A percentile compares a stretch with the other conserved stretches of the same genome.
phyloP scores from a whole-genome alignment of 1,139 yeast genomes.

The Scheffersomyces lignicola region DNA sequence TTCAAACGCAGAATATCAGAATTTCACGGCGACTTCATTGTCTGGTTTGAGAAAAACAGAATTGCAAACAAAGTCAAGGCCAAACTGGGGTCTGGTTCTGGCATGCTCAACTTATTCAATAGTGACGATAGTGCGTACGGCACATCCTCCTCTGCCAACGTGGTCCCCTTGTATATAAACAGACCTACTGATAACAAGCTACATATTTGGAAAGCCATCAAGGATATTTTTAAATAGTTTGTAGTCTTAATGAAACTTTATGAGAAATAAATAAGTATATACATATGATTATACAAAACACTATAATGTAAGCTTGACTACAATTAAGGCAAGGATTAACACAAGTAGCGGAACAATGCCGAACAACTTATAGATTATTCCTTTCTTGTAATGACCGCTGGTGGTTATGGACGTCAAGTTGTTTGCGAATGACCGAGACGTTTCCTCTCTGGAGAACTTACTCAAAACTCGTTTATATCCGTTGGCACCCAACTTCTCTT shows the following conservation, averaged over 20 bases:
- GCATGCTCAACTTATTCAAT: slow-evolving; percentile 11
- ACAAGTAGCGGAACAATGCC: slow-evolving; percentile 8
- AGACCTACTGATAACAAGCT: slow-evolving; percentile 20
- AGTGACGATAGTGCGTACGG: slow-evolving; percentile 9
- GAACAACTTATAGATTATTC: slow-evolving; percentile 12
- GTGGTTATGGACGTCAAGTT: slow-evolving; percentile 17
- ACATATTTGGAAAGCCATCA: slow-evolving; percentile 35
- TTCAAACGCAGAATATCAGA: slow-evolving; percentile 14
- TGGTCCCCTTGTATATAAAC: not conserved
- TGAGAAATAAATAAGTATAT: too few species aligned
- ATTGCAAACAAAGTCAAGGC: slow-evolving; percentile 6
- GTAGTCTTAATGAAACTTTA: not conserved
- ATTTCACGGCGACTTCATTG: slow-evolving; percentile 14
- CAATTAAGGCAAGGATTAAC: slow-evolving; percentile 8
- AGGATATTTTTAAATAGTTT: slow-evolving; percentile 26
- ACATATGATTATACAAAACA: slow-evolving; percentile 4
- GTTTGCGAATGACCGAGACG: slow-evolving; percentile 53
- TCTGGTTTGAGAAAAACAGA: slow-evolving; percentile 22
- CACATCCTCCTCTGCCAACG: slow-evolving; percentile 3
- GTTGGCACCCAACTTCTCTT: slow-evolving; percentile 39
- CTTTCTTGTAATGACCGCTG: slow-evolving; percentile 11
- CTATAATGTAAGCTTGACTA: slow-evolving; percentile 7
- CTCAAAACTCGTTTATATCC: slow-evolving; percentile 54
- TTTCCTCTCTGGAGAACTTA: slow-evolving; percentile 59
- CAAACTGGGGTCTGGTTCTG: slow-evolving; percentile 3